A percentile compares a stretch with the other conserved stretches of the same genome.
These are phyloP conservation scores for Talaromyces marneffei DNA, from an alignment of 2,329 filamentous ascomycete species.

Conservation along the genomic window DNA sequence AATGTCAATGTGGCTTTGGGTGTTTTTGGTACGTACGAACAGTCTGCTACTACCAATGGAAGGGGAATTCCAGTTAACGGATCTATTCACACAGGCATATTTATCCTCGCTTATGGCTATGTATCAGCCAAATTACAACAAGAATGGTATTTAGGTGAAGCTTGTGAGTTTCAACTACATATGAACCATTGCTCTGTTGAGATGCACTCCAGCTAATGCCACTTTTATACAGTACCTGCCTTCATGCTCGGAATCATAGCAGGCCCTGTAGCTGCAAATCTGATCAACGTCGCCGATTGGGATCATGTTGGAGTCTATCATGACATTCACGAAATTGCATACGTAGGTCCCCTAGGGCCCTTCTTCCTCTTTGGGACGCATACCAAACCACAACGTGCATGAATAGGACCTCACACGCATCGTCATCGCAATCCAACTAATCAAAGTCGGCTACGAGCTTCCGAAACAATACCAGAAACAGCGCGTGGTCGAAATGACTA, in stretches of 20 bases:
- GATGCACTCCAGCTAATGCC: neutral
- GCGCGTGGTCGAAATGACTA: slow-evolving; percentile 49
- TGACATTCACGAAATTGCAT: slow-evolving; percentile 33
- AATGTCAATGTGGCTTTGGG: slow-evolving; percentile 31
- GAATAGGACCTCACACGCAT: slow-evolving; percentile 49
- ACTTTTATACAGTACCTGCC: slow-evolving; percentile 47
- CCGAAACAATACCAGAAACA: slow-evolving; percentile 50
- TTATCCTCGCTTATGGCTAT: slow-evolving; percentile 29
- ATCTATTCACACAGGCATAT: slow-evolving; percentile 25
- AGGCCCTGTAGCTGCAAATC: slow-evolving; percentile 51
- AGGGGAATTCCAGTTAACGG: neutral
- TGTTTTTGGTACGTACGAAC: slow-evolving; percentile 25
- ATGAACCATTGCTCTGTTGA: slow-evolving; percentile 2
- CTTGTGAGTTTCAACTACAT: slow-evolving; percentile 22
- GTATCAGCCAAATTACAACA: slow-evolving; percentile 35
- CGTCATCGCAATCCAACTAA: slow-evolving; percentile 58
- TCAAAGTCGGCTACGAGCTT: slow-evolving; percentile 58
- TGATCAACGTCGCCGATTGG: slow-evolving; percentile 44
- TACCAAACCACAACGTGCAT: neutral
- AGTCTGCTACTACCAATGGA: neutral
- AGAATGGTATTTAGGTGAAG: slow-evolving; percentile 37
- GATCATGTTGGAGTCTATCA: slow-evolving; percentile 29
- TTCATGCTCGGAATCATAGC: slow-evolving; percentile 50
- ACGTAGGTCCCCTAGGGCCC: slow-evolving; percentile 26
- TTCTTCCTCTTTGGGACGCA: neutral